A percentile compares a stretch with the other conserved stretches of the same genome.
Conservation (phyloP, 768 basidiomycete genomes). For the Lactifluus piperatus region DNA sequence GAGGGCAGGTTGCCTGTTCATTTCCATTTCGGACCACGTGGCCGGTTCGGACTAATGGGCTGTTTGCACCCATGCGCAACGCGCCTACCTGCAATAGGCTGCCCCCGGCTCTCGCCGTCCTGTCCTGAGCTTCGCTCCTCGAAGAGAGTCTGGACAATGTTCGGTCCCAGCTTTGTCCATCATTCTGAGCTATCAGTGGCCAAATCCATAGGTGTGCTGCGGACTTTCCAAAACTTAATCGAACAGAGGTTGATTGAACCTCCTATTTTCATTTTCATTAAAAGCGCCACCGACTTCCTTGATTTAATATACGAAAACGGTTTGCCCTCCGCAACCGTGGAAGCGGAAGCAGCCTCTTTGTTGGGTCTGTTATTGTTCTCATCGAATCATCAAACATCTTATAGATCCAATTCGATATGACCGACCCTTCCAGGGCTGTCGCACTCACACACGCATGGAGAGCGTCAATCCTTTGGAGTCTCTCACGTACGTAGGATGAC, state of each 20-base stretch:
- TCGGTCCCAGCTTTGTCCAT: background rate
- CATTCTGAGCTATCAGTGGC: background rate
- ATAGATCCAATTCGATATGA: constrained; percentile 3
- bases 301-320: constrained; percentile 5
- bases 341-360: background rate
- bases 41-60: background rate
- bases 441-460: background rate
- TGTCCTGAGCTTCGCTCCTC: background rate
- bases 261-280: constrained; percentile 6
- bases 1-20: constrained; percentile 3
- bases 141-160: background rate
- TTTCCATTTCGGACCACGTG: constrained; percentile 3
- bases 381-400: background rate
- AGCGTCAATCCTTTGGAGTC: background rate
- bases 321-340: background rate
- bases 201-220: background rate
- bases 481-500: constrained; percentile 12
- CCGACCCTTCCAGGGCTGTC: background rate
- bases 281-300: constrained; percentile 11
- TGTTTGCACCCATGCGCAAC: background rate
- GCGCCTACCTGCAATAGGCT: background rate
- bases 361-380: constrained; percentile 2
- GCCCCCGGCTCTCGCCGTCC: background rate
- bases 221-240: constrained; percentile 1
- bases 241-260: constrained; percentile 14